Evolutionary conservation across 2,329 filamentous ascomycete genomes (phyloP), one percentile per base, ranked within the genome.

Genomic region (Didymella keratinophila): DNA sequence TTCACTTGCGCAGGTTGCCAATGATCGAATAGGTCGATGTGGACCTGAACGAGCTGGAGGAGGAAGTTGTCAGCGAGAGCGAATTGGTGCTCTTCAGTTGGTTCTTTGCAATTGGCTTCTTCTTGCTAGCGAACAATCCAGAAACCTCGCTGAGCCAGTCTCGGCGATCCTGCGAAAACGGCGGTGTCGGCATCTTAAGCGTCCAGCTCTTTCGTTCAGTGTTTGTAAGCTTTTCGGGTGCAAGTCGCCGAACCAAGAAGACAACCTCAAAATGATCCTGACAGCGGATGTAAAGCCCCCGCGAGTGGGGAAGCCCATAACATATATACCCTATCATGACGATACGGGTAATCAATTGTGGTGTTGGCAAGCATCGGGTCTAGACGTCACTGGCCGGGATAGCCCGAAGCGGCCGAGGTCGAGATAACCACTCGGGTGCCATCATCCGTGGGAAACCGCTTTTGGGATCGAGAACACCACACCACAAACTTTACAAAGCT

Each of bases 111-210:
- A 65, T 66, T 45, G 55, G 62, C 52, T 67, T 64, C 41, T 68
- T 67, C 60, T 56, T 61, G 52, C 46, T 53, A 34, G 56, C 56
- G 42, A 73, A 69, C 21, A 74, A 51, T 52, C 65, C 64, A 52
- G 64, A 66, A 52, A 76, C 69, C 52, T 74, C 73, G 45, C 63
- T 70, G 23, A 75, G 61, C 73, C 72, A 76, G 58, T 74, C 72
- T 63, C 72, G 70, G 61, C 72, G 69, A 48, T 72, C 58, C 60
- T 74, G 72, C 6, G 71, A 73, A 51, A 76, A 76, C 1, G 73
- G 73, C 43, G 73, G 73, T 18, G 73, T 76, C 39, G 73, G 72
- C 73, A 76, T 76, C 16, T 52, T 52, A 60, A 52, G 28, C 27
- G 37, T 48, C 21, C 25, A 51, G 37, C 42, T 60, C 25, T 50